phyloP scores from a whole-genome alignment of 1,139 yeast genomes.

The Saccharomyces hybrid region DNA sequence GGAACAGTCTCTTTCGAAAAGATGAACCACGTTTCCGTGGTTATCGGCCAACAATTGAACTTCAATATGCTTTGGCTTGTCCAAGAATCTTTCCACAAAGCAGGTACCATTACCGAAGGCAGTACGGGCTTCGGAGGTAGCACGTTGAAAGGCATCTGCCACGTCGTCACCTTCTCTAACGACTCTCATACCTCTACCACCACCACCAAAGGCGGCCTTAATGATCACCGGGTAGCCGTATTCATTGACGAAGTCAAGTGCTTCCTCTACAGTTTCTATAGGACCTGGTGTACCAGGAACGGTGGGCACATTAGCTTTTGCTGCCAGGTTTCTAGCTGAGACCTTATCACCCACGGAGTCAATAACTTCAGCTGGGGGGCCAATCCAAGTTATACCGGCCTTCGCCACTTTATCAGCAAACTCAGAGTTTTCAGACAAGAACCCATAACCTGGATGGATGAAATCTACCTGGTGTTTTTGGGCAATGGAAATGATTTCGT shows the following conservation, averaged over 20 bases:
- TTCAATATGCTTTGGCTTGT: conserved; percentile 94
- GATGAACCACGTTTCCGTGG: conserved; percentile 87
- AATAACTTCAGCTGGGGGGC: conserved; percentile 80
- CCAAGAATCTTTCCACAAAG: conserved; percentile 88
- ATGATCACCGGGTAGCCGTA: conserved; percentile 93
- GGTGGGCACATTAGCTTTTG: conserved; percentile 72
- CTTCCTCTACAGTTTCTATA: conserved; percentile 69
- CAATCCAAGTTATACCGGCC: conserved; percentile 90
- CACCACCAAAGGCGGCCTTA: conserved; percentile 98
- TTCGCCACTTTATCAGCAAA: conserved; percentile 87
- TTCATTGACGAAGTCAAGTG: conserved; percentile 65
- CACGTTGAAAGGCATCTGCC: conserved; percentile 84
- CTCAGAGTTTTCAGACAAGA: conserved; percentile 89
- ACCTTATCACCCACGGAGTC: conserved; percentile 97
- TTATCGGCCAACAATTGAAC: conserved; percentile 90
- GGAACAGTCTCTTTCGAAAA: conserved; percentile 95
- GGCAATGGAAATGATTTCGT: conserved; percentile 87
- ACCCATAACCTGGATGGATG: conserved; percentile 98
- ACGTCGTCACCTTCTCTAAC: conserved; percentile 93
- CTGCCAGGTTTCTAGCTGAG: conserved; percentile 81
- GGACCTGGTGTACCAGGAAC: conserved; percentile 99
- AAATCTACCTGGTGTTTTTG: conserved; percentile 78
- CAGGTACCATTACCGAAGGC: conserved; percentile 97
- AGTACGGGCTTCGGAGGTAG: conserved; percentile 85
- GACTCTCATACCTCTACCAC: conserved; percentile 99